A percentile compares a stretch with the other conserved stretches of the same genome.
Conservation (phyloP, 352 stramenopile genomes). For the Thalassiosira gravida region DNA sequence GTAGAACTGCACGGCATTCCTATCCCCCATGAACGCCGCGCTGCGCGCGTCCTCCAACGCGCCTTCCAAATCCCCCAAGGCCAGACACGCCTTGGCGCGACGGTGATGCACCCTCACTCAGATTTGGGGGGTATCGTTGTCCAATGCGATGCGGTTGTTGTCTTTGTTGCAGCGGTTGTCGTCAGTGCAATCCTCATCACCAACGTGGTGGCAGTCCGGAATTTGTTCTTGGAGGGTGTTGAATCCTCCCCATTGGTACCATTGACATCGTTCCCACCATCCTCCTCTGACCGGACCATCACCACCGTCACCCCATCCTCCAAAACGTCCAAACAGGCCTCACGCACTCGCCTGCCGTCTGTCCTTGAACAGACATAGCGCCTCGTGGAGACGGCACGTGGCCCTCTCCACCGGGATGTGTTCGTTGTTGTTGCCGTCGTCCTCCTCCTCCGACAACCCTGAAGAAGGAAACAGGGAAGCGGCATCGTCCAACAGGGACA, state of each 20-base stretch:
- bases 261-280: neutral
- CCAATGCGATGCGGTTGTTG: too few relatives aligned
- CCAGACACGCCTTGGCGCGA: conserved; percentile 72
- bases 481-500: conserved; percentile 41
- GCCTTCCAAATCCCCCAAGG: conserved; percentile 54
- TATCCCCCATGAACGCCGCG: conserved; percentile 79
- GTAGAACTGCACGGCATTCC: conserved; percentile 80
- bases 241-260: neutral
- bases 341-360: conserved; percentile 49
- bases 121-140: conserved; percentile 44
- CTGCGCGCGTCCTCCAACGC: conserved; percentile 72
- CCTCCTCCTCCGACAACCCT: conserved; percentile 6
- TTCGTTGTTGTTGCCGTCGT: too few relatives aligned
- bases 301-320: conserved; percentile 31
- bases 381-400: conserved; percentile 80
- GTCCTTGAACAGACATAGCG: conserved; percentile 77
- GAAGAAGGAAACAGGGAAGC: too few relatives aligned
- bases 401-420: conserved; percentile 62
- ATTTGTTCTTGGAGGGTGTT: neutral
- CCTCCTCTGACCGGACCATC: neutral
- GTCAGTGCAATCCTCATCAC: neutral
- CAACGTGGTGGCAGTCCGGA: neutral
- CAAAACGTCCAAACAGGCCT: conserved; percentile 70
- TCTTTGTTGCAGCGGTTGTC: neutral
- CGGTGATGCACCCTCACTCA: conserved; percentile 70